phyloP scores from a whole-genome alignment of 2,329 filamentous ascomycete genomes.

The Ophiosphaerella herpotricha region DNA sequence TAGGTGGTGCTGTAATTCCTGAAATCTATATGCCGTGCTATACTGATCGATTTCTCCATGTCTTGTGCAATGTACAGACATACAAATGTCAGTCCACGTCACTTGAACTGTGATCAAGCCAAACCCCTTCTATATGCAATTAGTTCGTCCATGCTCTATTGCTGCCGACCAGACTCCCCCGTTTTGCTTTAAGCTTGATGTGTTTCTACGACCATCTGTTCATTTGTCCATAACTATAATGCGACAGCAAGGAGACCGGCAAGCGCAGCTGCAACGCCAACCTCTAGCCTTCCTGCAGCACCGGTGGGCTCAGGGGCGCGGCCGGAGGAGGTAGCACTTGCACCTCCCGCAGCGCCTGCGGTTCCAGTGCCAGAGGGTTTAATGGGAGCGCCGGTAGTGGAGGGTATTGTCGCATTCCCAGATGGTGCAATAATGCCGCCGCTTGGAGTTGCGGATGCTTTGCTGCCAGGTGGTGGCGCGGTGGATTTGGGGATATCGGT shows the following conservation, averaged over 20 bases:
- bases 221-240: conserved; percentile 24
- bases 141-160: neutral
- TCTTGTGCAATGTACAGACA: neutral
- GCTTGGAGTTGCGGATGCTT: conserved; percentile 20
- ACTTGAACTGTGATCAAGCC: neutral
- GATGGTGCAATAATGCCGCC: conserved; percentile 8
- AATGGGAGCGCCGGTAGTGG: conserved; percentile 12
- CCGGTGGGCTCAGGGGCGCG: conserved; percentile 18
- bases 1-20: no score
- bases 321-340: conserved; percentile 11
- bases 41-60: neutral
- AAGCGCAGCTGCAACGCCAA: conserved; percentile 29
- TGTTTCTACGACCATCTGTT: neutral
- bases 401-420: conserved; percentile 11
- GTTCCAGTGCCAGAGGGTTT: conserved; percentile 13
- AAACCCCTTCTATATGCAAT: conserved; percentile 3
- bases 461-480: conserved; percentile 12
- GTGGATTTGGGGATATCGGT: neutral
- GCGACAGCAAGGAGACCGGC: conserved; percentile 29
- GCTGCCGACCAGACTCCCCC: no score
- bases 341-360: conserved; percentile 1
- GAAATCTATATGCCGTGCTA: neutral
- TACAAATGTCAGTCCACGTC: neutral
- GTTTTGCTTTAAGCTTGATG: neutral
- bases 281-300: conserved; percentile 28